Conservation (phyloP, 352 stramenopile genomes). For the Phytophthora europaea region DNA sequence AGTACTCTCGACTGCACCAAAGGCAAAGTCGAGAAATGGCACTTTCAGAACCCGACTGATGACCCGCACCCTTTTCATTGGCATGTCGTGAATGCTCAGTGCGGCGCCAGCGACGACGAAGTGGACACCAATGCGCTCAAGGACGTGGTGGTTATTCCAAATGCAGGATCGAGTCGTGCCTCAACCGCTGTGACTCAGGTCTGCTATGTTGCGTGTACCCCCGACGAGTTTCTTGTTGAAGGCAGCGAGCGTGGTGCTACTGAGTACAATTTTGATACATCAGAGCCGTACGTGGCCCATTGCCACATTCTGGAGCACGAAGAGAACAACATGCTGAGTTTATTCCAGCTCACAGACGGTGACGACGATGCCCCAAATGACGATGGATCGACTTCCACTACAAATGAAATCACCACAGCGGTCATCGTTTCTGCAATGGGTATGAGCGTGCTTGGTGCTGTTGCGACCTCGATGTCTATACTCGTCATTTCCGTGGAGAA, state of each 20-base stretch:
- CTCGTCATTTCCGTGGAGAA: conserved; percentile 74
- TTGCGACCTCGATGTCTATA: conserved; percentile 78
- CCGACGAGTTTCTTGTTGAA: conserved; percentile 71
- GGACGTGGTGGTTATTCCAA: conserved; percentile 82
- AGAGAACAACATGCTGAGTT: conserved; percentile 81
- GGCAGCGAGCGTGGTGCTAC: conserved; percentile 53
- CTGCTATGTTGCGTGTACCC: conserved; percentile 82
- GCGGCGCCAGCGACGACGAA: conserved; percentile 67
- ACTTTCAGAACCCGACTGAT: conserved; percentile 84
- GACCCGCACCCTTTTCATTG: conserved; percentile 84
- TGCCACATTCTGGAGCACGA: conserved; percentile 86
- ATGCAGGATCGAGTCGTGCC: conserved; percentile 47
- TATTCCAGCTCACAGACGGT: conserved; percentile 65
- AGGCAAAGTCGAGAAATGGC: conserved; percentile 82
- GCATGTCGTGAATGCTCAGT: conserved; percentile 82
- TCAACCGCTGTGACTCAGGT: conserved; percentile 63
- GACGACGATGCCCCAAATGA: conserved; percentile 63
- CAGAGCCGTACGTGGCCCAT: conserved; percentile 77
- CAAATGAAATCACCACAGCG: conserved; percentile 51
- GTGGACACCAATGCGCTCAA: conserved; percentile 76
- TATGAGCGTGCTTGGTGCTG: conserved; percentile 75
- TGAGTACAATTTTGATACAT: conserved; percentile 80
- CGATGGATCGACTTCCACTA: conserved; percentile 42
- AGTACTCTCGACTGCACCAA: conserved; percentile 67
- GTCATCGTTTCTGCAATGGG: conserved; percentile 75